Evolutionary conservation across 208 protist genomes (phyloP), one percentile per base, ranked within the genome.

Genomic region (Acanthamoeba triangularis): DNA sequence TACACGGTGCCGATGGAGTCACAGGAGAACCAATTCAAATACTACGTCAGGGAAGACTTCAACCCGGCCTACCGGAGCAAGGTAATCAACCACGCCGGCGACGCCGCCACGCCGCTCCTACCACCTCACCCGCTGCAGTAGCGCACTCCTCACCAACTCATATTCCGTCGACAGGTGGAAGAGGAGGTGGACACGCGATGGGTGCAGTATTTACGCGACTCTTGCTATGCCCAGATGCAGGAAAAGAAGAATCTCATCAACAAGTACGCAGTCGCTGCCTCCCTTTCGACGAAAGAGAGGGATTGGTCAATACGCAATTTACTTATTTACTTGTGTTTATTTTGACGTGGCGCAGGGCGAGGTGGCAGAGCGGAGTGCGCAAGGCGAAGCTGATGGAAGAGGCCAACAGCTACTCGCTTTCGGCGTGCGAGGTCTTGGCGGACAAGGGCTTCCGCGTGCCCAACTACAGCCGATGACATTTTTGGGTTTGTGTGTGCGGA

Each of bases 141-240:
- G 54, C 76, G 54, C 54, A n/a, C n/a, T 30, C 8, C 28, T 67
- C 8, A 52, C 4, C 61, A 30, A 30, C 13, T 30, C 18, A 35
- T 69, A 44, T 41, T 78, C 41, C 20, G 37, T 1, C 20, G 10
- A 8, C 28, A 87, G 78, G 78, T 87, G 25, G 78, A 87, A 59
- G 78, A 87, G 6, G 78, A 49, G 49, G 78, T 87, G 44, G 78
- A 87, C 47, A 87, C 78, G 30, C 78, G 78, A 59, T 87, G 78
- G 78, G 30, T 87, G 47, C 78, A 87, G 47, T 87, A 87, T 33
- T 28, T 87, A 25, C 37, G 78, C 3, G 78, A 87, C 11, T 35
- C 44, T 10, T 87, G 78, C 30, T 87, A 87, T 23, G 20, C 78
- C 7, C 78, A 87, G 49, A 87, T 87, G 78, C 78, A 87, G 28